Base-by-base conservation (phyloP, 805 yeast species). In the Metschnikowia kunwiensis region DNA sequence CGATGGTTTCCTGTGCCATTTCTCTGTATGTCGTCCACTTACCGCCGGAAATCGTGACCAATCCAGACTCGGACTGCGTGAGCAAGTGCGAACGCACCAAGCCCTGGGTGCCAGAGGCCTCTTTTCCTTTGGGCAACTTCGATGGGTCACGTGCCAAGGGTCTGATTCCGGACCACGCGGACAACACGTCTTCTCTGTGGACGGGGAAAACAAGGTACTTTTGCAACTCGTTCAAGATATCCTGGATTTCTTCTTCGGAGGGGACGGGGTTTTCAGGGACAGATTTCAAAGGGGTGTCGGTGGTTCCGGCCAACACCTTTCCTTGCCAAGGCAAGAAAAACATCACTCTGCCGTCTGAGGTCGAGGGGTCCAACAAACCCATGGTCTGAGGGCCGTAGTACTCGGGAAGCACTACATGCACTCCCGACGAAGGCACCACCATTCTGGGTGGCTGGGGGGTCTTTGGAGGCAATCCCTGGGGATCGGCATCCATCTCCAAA, bases 261-360 rank as follows among this genome's bases (percentile, higher is more conserved):
- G 97, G 95, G 33, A 78, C 74, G 38, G 97, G 97, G 54, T 74
- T 78, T 49, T 72, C 79, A 28, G 86, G 86, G 36, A 82, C 78
- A 46, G 70, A 68, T 45, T 75, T 76, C 65, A 82, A 64, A 28
- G 96, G 95, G 34, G 86, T 82, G 67, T 89, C 97, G 38, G 97
- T 89, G 43, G 97, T 89, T 59, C 97, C 97, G 40, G 96, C 96
- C 48, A 89, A 72, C 22, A 89, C 95, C 61, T 88, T 85, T 5
- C 96, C 96, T 70, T 88, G 96, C 97, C 97, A 89, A 51, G 97
- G 97, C 61, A 89, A 72, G 71, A 91, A 89, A 68, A 89, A 89
- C 84, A 91, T 85, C 35, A 89, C 97, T 64, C 97, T 80, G 40
- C 97, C 97, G 59, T 89, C 97, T 22, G 91, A 71, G 31, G 97